A percentile compares a stretch with the other conserved stretches of the same genome.
Conservation (phyloP, 2,329 filamentous ascomycete genomes). For the Verticillium alfalfae region DNA sequence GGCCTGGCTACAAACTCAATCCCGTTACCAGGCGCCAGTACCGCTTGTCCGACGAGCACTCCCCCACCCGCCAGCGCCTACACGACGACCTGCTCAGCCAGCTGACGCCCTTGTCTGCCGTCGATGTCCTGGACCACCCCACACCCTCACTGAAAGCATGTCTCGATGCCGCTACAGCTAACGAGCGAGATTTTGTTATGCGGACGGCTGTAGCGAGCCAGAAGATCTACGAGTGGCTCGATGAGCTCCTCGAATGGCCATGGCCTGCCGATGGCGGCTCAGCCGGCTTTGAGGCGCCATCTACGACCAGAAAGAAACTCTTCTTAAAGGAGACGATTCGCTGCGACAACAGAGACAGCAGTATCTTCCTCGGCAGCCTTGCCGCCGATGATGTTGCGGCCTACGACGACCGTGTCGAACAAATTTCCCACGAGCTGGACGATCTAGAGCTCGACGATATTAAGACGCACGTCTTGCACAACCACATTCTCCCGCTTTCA, state of each 20-base stretch:
- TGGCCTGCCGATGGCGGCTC: slow-evolving; percentile 48
- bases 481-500: slow-evolving; percentile 63
- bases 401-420: slow-evolving; percentile 69
- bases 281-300: slow-evolving; percentile 48
- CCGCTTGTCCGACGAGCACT: slow-evolving; percentile 30
- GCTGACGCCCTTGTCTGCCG: slow-evolving; percentile 54
- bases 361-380: slow-evolving; percentile 64
- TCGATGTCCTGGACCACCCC: slow-evolving; percentile 53
- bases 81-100: slow-evolving; percentile 56
- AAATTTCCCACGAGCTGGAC: slow-evolving; percentile 66
- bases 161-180: slow-evolving; percentile 55
- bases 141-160: slow-evolving; percentile 49
- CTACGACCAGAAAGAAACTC: slow-evolving; percentile 12
- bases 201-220: slow-evolving; percentile 66
- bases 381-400: slow-evolving; percentile 54
- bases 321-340: slow-evolving; percentile 16
- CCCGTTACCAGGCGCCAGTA: slow-evolving; percentile 30
- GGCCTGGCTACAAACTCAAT: slow-evolving; percentile 23
- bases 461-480: slow-evolving; percentile 79
- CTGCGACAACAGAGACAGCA: slow-evolving; percentile 13
- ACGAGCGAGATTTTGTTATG: slow-evolving; percentile 67
- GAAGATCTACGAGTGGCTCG: slow-evolving; percentile 64
- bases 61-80: slow-evolving; percentile 39
- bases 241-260: slow-evolving; percentile 60
- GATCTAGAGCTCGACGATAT: slow-evolving; percentile 76